Base-by-base conservation (phyloP, 345 rosid species). In the Sonneratia alba region DNA sequence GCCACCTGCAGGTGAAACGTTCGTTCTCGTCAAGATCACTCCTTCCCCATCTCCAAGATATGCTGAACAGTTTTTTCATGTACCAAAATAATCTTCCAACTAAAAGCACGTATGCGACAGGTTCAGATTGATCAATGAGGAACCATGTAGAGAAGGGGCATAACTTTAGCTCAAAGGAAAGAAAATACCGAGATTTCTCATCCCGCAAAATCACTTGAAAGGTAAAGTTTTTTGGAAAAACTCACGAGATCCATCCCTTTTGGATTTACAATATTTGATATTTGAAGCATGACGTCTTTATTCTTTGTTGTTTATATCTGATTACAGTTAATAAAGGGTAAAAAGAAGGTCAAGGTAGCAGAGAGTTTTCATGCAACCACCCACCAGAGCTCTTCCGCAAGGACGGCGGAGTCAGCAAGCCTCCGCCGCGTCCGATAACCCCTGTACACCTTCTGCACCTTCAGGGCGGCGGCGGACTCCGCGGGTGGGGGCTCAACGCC, bases 301-400 rank as follows among this genome's bases (percentile, higher is more conserved):
- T 19, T 36, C 45, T 42, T 42, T 42, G 10, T 9, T 42, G 45
- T 42, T 42, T 42, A 42, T 42, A 42, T 42, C 45, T 9, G 45
- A 42, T 42, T 42, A 42, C 7, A 5, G 45, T 42, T 42, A 42
- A 4, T 42, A 42, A 9, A 9, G 10, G 45, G 6, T 42, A 42
- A 42, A 9, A 9, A 42, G 45, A 42, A 42, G 10, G 45, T 2
- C 6, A 42, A 42, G 45, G 45, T 42, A 42, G 45, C 45, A 42
- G 45, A 42, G 45, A 42, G 45, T 4, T 42, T 42, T 42, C 45
- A 42, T 42, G 45, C 19, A 21, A 5, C 59, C n/a, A 66, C 72
- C 36, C 49, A 83, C 84, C 82, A 80, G 51, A 74, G 76, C 80
- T 83, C 80, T 65, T 80, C 84, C 32, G 80, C 84, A 27, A 80